phyloP scores from a whole-genome alignment of 306 rosid species.

The Aeschynomene evenia region DNA sequence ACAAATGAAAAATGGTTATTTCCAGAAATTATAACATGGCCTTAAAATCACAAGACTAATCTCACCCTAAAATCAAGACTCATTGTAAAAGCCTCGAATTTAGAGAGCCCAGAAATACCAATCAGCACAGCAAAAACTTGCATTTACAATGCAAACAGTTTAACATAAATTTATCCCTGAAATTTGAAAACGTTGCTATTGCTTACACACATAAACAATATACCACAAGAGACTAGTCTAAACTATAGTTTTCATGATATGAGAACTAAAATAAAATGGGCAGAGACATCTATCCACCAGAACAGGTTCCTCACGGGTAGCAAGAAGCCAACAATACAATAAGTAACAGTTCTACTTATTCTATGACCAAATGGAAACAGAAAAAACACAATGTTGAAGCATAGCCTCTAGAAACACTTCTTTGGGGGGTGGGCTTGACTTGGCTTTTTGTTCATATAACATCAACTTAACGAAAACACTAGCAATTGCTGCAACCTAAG shows the following conservation, averaged over 20 bases:
- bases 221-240: constrained; percentile 33
- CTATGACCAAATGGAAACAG: constrained; percentile 21
- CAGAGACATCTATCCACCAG: constrained; percentile 11
- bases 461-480: constrained; percentile 27
- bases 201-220: constrained; percentile 31
- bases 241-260: constrained; percentile 11
- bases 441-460: constrained; percentile 15
- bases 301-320: constrained; percentile 19
- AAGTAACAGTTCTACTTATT: constrained; percentile 34
- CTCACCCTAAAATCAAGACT: too few relatives aligned
- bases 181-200: constrained; percentile 19
- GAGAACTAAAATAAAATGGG: constrained; percentile 15
- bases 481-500: neutral
- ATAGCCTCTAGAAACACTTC: constrained; percentile 18
- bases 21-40: too few relatives aligned
- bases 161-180: neutral
- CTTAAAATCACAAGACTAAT: too few relatives aligned
- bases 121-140: constrained; percentile 19
- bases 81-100: too few relatives aligned
- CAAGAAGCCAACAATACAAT: constrained; percentile 11
- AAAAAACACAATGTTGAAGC: constrained; percentile 25
- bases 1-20: too few relatives aligned
- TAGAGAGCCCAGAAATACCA: neutral
- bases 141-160: constrained; percentile 40
- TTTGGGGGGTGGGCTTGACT: constrained; percentile 33